Conservation (phyloP, 345 rosid genomes). For the Citropsis articulata region DNA sequence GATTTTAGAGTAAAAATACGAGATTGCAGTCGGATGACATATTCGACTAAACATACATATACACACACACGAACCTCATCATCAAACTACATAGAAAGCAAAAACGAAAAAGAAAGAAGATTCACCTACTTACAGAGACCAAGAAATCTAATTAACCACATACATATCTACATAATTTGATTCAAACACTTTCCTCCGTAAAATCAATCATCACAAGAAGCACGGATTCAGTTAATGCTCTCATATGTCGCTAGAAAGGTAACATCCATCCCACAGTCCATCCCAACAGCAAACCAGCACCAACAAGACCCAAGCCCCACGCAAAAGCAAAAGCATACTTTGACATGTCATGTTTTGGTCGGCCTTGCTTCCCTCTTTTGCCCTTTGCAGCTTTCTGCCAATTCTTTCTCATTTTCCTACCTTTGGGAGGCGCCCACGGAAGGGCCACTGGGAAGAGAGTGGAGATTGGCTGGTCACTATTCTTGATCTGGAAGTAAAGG, state of each 20-base stretch:
- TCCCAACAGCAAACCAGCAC: constrained; percentile 91
- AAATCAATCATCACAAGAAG: constrained; percentile 18
- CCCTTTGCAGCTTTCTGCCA: constrained; percentile 28
- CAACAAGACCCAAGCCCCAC: constrained; percentile 79
- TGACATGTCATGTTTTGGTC: constrained; percentile 32
- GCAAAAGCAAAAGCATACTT: constrained; percentile 63
- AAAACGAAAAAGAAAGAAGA: not conserved
- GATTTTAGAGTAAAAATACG: not conserved
- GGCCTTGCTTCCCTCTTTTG: constrained; percentile 35
- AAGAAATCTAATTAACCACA: constrained; percentile 10
- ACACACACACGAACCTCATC: constrained; percentile 21
- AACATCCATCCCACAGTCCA: constrained; percentile 98
- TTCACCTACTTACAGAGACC: not conserved
- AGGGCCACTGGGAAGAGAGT: constrained; percentile 44
- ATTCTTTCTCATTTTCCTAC: constrained; percentile 32
- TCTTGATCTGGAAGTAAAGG: constrained; percentile 59
- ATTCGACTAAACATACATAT: constrained; percentile 15
- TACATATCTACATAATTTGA: not conserved
- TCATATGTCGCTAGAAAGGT: constrained; percentile 35
- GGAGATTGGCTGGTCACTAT: constrained; percentile 44
- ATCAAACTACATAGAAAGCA: not conserved
- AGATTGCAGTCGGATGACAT: not conserved
- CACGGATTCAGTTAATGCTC: constrained; percentile 6
- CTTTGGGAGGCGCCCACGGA: constrained; percentile 54
- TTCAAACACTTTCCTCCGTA: constrained; percentile 7